Evolutionary conservation across 176 grass and related monocot species (phyloP).

Genomic region (Phoenix roebelenii): DNA sequence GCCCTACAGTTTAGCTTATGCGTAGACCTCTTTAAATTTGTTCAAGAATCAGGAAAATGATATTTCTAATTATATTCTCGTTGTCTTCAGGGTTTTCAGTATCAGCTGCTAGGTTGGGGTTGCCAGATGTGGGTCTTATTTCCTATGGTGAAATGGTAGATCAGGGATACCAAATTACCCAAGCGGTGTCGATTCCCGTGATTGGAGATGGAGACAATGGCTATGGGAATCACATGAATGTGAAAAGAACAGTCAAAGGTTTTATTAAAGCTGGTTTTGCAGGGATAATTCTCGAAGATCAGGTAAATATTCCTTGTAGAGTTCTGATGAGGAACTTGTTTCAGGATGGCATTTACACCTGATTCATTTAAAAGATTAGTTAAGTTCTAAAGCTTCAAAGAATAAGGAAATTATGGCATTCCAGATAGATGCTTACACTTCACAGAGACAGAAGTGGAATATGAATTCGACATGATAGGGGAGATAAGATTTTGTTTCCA

Average conservation of each 20-base stretch:
- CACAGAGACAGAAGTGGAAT: too few relatives aligned
- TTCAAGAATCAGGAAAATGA: neutral
- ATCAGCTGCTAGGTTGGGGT: slow-evolving; percentile 69
- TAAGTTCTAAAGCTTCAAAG: too few relatives aligned
- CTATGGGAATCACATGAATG: slow-evolving; percentile 88
- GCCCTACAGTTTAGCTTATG: too few relatives aligned
- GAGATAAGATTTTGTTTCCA: too few relatives aligned
- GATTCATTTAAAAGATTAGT: too few relatives aligned
- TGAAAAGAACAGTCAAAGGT: slow-evolving; percentile 91
- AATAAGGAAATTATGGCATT: too few relatives aligned
- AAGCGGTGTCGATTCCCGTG: slow-evolving; percentile 67
- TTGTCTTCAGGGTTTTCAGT: slow-evolving; percentile 64
- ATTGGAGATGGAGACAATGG: slow-evolving; percentile 97
- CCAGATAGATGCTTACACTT: too few relatives aligned
- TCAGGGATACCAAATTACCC: slow-evolving; percentile 72
- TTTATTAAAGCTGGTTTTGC: slow-evolving; percentile 94
- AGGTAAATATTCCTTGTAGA: slow-evolving; percentile 31
- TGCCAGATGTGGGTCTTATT: slow-evolving; percentile 94
- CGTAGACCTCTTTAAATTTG: too few relatives aligned
- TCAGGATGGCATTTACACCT: neutral
- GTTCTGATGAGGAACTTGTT: neutral
- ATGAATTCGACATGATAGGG: too few relatives aligned
- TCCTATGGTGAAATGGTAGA: slow-evolving; percentile 95
- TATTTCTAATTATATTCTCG: slow-evolving; percentile 6
- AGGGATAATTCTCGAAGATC: slow-evolving; percentile 96